Evolutionary conservation across 768 basidiomycete genomes (phyloP), one percentile per base, ranked within the genome.

Genomic region (Podaxis mareebaensis): DNA sequence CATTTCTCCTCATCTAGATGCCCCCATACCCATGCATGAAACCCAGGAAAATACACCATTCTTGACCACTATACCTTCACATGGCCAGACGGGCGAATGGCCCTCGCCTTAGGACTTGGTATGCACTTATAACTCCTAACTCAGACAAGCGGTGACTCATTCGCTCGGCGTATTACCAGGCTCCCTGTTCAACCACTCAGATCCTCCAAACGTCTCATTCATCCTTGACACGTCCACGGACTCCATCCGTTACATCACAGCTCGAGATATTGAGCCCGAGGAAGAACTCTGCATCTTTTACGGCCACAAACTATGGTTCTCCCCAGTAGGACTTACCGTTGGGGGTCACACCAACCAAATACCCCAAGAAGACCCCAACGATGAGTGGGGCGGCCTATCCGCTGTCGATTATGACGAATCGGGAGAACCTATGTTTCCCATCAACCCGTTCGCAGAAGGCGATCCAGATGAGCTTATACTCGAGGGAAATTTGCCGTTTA

Each of bases 201-300:
- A 82, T 28, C 62, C 69, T 3, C 92, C 91, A 5, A 94, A 94
- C 72, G 82, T 92, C 17, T 85, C 87, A 0, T 93, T 85, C 73
- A 75, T 76, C 0, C 71, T 89, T 15, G 85, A 92, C 64, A 64
- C 73, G 0, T 64, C 72, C 0, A 82, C 77, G 0, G 84, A 89
- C 63, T 83, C 85, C 8, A 91, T 93, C 65, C 78, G 77, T 61
- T 93, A 88, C 68, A 81, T 77, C 1, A 85, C 91, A 0, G 74
- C 76, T 4, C 83, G 85, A 5, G 70, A 78, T 24, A 75, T 95
- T 33, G 64, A 79, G 15, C 69, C 78, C 1, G 86, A 80, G 30
- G 91, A 95, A 68, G 93, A 95, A 71, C 80, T 93, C 12, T 91
- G 87, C 68, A 92, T 94, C 64, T 91, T 84, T 70, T 91, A 93